These are phyloP conservation scores for Monosporozyma siamensis DNA, from an alignment of 805 yeast species.

Conservation along the genomic window DNA sequence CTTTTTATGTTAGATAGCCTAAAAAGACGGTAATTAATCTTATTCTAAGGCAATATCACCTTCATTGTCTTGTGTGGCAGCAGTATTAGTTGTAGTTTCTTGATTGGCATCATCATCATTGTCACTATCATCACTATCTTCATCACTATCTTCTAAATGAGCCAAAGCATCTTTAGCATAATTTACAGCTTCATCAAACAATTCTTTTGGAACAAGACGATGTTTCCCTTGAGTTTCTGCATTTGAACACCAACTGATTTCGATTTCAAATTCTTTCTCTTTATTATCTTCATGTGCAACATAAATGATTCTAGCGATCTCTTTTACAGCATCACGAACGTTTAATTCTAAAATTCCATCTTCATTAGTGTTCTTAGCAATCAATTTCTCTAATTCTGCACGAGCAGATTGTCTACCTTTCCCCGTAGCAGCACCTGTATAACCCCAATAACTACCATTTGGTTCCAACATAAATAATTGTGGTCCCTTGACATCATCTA, in stretches of 20 bases:
- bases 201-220: constrained; percentile 66
- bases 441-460: constrained; percentile 96
- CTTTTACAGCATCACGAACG: constrained; percentile 76
- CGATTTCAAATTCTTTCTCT: constrained; percentile 94
- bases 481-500: constrained; percentile 77
- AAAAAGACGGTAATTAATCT: too few relatives aligned
- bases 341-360: constrained; percentile 40
- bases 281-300: constrained; percentile 96
- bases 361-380: constrained; percentile 33
- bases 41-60: constrained; percentile 4
- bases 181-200: constrained; percentile 74
- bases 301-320: constrained; percentile 88
- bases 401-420: constrained; percentile 98
- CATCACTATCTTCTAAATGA: constrained; percentile 31
- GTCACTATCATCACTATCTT: constrained; percentile 9
- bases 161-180: constrained; percentile 62
- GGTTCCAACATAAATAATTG: constrained; percentile 97
- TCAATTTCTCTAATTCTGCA: constrained; percentile 84
- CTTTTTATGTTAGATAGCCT: too few relatives aligned
- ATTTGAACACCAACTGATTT: constrained; percentile 77
- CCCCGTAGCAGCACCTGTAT: constrained; percentile 94
- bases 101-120: constrained; percentile 10
- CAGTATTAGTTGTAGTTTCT: not conserved
- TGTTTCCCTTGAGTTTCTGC: constrained; percentile 75
- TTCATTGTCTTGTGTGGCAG: constrained; percentile 1